Conservation (phyloP, 805 yeast genomes). For the Scheffersomyces stipitis region DNA sequence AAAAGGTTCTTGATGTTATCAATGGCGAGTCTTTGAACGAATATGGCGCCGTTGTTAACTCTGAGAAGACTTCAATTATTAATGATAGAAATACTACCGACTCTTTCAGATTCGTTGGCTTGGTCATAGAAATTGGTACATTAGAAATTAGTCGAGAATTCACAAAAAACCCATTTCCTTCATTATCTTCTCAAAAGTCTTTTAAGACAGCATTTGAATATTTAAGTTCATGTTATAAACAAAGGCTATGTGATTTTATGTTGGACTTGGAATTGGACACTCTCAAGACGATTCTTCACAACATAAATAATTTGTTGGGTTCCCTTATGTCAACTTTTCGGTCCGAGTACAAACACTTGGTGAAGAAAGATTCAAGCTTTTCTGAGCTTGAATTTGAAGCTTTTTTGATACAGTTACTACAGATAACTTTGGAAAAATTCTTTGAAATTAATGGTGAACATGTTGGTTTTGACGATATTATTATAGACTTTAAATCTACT, state of each 20-base stretch:
- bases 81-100: conserved; percentile 6
- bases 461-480: conserved; percentile 6
- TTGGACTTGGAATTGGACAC: conserved; percentile 16
- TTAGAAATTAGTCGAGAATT: conserved; percentile 17
- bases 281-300: conserved; percentile 10
- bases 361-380: conserved; percentile 3
- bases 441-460: conserved; percentile 9
- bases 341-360: conserved; percentile 4
- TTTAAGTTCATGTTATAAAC: conserved; percentile 21
- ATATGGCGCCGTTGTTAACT: conserved; percentile 38
- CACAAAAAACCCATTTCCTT: conserved; percentile 5
- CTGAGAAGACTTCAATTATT: conserved; percentile 23
- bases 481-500: conserved; percentile 3
- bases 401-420: conserved; percentile 13
- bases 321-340: conserved; percentile 10
- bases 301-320: conserved; percentile 8
- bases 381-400: conserved; percentile 6
- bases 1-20: conserved; percentile 15
- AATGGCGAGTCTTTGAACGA: conserved; percentile 18
- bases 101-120: conserved; percentile 28
- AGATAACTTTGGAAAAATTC: conserved; percentile 12
- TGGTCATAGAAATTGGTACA: conserved; percentile 21
- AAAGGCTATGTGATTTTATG: conserved; percentile 17
- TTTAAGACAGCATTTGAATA: conserved; percentile 17
- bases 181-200: conserved; percentile 13